Evolutionary conservation across 441 rosid species (phyloP).

Genomic region (Eruca vesicaria): DNA sequence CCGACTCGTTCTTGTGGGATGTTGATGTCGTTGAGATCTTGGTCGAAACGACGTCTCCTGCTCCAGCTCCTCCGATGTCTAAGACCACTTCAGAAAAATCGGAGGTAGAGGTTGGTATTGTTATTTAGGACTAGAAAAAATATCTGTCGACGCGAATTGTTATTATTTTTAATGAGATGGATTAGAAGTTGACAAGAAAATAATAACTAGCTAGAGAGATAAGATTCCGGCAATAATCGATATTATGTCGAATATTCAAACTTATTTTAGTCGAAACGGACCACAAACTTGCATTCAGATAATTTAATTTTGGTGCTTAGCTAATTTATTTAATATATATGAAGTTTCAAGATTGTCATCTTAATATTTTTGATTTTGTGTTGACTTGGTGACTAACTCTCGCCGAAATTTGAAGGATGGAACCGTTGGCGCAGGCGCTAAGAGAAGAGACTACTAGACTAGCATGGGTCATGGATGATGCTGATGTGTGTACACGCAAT

Average conservation of each 20-base stretch:
- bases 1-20: constrained; percentile 79
- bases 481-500: constrained; percentile 69
- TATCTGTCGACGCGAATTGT: not conserved
- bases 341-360: constrained; percentile 3
- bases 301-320: not conserved
- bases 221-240: not conserved
- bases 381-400: constrained; percentile 26
- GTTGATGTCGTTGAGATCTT: constrained; percentile 70
- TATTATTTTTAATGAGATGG: not conserved
- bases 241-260: not conserved
- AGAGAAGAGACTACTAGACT: constrained; percentile 69
- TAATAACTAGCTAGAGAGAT: not conserved
- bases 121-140: not conserved
- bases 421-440: constrained; percentile 62
- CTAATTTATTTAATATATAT: not conserved
- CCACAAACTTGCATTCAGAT: not conserved
- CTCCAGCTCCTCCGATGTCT: constrained; percentile 11
- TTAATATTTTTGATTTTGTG: constrained; percentile 9
- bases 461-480: constrained; percentile 52
- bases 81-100: constrained; percentile 24
- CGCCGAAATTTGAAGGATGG: constrained; percentile 70
- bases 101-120: constrained; percentile 29
- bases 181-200: not conserved
- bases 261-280: not conserved
- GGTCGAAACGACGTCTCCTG: constrained; percentile 15